These are phyloP conservation scores for Crepidotus variabilis DNA, from an alignment of 768 basidiomycete species.

Conservation along the genomic window DNA sequence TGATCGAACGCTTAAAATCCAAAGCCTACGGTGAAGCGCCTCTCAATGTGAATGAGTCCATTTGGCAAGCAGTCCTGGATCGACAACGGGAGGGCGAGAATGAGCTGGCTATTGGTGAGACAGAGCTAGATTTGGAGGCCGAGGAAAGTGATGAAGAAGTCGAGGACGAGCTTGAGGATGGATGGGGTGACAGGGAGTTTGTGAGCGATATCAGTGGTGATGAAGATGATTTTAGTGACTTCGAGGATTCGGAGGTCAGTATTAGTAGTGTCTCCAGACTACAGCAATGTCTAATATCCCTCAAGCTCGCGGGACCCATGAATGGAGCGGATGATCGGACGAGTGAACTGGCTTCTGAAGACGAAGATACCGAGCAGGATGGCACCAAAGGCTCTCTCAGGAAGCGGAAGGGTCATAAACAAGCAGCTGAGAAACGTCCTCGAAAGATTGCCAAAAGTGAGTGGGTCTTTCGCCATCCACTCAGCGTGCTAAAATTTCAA, in stretches of 20 bases:
- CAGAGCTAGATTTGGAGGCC: conserved; percentile 55
- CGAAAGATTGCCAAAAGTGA: conserved; percentile 61
- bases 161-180: conserved; percentile 50
- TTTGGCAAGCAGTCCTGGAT: conserved; percentile 92
- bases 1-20: conserved; percentile 91
- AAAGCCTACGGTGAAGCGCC: conserved; percentile 98
- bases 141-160: conserved; percentile 52
- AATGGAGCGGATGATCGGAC: conserved; percentile 31
- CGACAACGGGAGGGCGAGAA: conserved; percentile 67
- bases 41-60: conserved; percentile 95
- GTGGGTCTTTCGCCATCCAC: conserved; percentile 18
- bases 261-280: conserved; percentile 20
- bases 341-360: conserved; percentile 40
- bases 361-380: conserved; percentile 33
- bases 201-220: conserved; percentile 74
- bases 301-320: not conserved
- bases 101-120: conserved; percentile 54
- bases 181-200: conserved; percentile 64
- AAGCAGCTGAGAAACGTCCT: conserved; percentile 46
- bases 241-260: conserved; percentile 68
- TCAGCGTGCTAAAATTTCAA: conserved; percentile 4
- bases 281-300: too few species aligned
- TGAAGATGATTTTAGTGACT: conserved; percentile 60
- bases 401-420: conserved; percentile 61
- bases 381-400: conserved; percentile 48